phyloP scores from a whole-genome alignment of 176 grass and related monocot genomes.

The Neostapfia colusana region DNA sequence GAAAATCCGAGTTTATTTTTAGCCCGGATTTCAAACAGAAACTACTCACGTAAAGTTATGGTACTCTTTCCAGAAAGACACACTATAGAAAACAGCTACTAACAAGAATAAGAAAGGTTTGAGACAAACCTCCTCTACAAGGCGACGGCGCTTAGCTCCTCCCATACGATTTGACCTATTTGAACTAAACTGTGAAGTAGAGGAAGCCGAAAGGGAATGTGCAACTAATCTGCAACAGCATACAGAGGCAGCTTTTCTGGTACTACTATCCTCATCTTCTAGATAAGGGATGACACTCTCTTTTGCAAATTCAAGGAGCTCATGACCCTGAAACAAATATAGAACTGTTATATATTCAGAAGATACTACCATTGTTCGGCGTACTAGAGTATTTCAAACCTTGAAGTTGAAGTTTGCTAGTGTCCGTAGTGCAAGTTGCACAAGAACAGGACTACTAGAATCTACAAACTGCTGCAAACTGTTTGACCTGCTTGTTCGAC shows the following conservation, averaged over 20 bases:
- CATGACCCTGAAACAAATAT: slow-evolving; percentile 82
- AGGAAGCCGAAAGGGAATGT: slow-evolving; percentile 70
- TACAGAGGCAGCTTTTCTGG: slow-evolving; percentile 77
- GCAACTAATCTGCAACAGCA: slow-evolving; percentile 92
- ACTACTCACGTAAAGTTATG: not conserved
- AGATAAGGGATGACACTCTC: slow-evolving; percentile 86
- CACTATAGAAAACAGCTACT: not conserved
- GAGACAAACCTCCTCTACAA: slow-evolving; percentile 85
- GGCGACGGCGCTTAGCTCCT: slow-evolving; percentile 66
- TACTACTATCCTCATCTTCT: slow-evolving; percentile 90
- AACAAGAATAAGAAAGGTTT: not conserved
- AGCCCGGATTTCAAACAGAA: too few relatives aligned
- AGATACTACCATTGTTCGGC: slow-evolving; percentile 5
- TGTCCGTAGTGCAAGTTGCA: slow-evolving; percentile 84
- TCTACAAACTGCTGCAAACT: slow-evolving; percentile 75
- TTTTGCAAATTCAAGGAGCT: slow-evolving; percentile 91
- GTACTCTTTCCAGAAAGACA: not conserved
- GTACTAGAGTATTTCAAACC: slow-evolving; percentile 48
- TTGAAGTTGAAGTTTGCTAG: slow-evolving; percentile 90
- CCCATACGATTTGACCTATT: slow-evolving; percentile 84
- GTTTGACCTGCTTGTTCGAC: slow-evolving; percentile 52
- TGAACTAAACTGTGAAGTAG: slow-evolving; percentile 67
- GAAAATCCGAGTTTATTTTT: too few relatives aligned
- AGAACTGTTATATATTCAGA: slow-evolving; percentile 16
- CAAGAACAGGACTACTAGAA: slow-evolving; percentile 56